These are phyloP conservation scores for Firmiana major DNA, from an alignment of 345 rosid genomes.

Conservation along the genomic window DNA sequence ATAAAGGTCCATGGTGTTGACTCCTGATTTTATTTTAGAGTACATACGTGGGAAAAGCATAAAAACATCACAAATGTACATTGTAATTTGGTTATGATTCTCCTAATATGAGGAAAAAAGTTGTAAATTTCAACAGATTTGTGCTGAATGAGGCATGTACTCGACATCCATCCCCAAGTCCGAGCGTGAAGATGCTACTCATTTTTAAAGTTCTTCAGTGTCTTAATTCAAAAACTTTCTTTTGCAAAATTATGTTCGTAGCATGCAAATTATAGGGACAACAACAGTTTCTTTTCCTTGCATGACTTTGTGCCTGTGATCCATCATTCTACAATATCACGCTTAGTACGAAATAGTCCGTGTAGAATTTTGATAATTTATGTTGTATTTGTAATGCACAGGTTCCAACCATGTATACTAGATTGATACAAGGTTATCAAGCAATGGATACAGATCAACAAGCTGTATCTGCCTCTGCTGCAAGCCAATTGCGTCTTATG, in stretches of 20 bases:
- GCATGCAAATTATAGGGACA: not conserved
- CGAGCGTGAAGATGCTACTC: not conserved
- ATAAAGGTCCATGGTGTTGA: not conserved
- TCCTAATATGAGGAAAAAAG: not conserved
- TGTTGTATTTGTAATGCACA: slow-evolving; percentile 25
- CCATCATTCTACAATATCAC: not conserved
- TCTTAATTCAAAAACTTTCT: not conserved
- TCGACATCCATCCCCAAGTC: not conserved
- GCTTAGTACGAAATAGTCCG: not conserved
- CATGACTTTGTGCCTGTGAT: not conserved
- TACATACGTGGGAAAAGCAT: not conserved
- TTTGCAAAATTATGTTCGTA: not conserved
- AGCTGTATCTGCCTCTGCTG: slow-evolving; percentile 66
- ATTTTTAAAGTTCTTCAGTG: not conserved
- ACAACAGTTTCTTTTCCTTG: not conserved
- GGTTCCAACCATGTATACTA: slow-evolving; percentile 97
- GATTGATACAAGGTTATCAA: slow-evolving; percentile 95
- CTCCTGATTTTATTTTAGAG: not conserved
- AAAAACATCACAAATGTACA: not conserved
- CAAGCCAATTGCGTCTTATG: slow-evolving; percentile 80
- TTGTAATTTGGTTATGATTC: not conserved
- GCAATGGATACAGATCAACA: slow-evolving; percentile 76
- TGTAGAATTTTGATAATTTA: not conserved
- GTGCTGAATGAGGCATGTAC: not conserved
- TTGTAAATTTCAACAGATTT: not conserved